These are phyloP conservation scores for Geotrichum aggregatum DNA, from an alignment of 1,139 yeast species.

Conservation along the genomic window DNA sequence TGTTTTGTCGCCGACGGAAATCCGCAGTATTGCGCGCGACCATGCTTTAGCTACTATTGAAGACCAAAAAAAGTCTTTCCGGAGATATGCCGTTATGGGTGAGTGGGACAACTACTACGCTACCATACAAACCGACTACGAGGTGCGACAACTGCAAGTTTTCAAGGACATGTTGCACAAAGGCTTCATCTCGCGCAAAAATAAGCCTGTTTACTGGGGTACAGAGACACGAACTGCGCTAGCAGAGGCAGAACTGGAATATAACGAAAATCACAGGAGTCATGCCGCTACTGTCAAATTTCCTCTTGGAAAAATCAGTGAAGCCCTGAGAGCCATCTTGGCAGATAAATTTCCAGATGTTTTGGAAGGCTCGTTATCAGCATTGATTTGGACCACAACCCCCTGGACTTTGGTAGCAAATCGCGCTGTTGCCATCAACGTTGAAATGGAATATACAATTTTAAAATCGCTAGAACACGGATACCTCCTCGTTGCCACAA, in stretches of 20 bases:
- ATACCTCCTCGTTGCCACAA: slow-evolving; percentile 34
- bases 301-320: slow-evolving; percentile 40
- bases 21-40: slow-evolving; percentile 59
- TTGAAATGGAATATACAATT: slow-evolving; percentile 54
- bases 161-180: slow-evolving; percentile 63
- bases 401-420: slow-evolving; percentile 97
- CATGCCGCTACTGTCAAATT: slow-evolving; percentile 69
- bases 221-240: slow-evolving; percentile 89
- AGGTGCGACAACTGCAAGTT: slow-evolving; percentile 65
- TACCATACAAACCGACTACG: slow-evolving; percentile 69
- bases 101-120: slow-evolving; percentile 70
- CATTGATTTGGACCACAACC: slow-evolving; percentile 88
- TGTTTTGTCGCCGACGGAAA: slow-evolving; percentile 46
- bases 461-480: slow-evolving; percentile 39
- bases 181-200: slow-evolving; percentile 72
- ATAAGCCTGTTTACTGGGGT: slow-evolving; percentile 97
- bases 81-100: slow-evolving; percentile 72
- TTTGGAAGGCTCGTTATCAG: slow-evolving; percentile 19
- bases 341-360: slow-evolving; percentile 3
- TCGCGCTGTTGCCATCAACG: slow-evolving; percentile 71
- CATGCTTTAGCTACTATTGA: slow-evolving; percentile 66
- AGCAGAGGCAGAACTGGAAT: slow-evolving; percentile 94
- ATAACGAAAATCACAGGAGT: slow-evolving; percentile 67
- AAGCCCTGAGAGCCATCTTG: slow-evolving; percentile 2
- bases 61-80: slow-evolving; percentile 60